A percentile compares a stretch with the other conserved stretches of the same genome.
phyloP scores from a whole-genome alignment of 805 yeast species.

The Yarrowia porcina region DNA sequence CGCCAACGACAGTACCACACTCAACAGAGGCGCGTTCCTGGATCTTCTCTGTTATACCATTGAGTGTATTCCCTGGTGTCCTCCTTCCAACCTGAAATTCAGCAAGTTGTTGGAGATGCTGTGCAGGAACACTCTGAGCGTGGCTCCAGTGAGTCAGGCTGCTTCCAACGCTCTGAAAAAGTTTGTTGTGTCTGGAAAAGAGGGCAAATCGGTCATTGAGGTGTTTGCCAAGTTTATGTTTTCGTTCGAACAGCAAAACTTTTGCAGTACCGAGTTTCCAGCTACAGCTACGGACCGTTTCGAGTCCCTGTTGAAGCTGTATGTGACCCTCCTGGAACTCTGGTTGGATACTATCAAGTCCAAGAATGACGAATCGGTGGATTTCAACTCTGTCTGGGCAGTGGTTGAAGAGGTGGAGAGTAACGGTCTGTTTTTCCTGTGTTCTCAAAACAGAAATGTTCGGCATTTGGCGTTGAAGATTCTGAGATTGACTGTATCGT shows the following conservation, averaged over 20 bases:
- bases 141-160: conserved; percentile 58
- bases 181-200: conserved; percentile 58
- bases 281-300: conserved; percentile 62
- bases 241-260: conserved; percentile 59
- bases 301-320: conserved; percentile 56
- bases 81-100: conserved; percentile 51
- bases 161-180: conserved; percentile 61
- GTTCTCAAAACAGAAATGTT: conserved; percentile 77
- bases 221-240: conserved; percentile 78
- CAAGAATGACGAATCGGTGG: conserved; percentile 30
- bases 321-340: conserved; percentile 72
- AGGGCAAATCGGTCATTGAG: conserved; percentile 67
- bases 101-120: conserved; percentile 69
- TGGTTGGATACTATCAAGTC: conserved; percentile 53
- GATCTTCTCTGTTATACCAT: conserved; percentile 68
- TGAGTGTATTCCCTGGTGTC: conserved; percentile 72
- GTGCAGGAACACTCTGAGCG: conserved; percentile 66
- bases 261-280: conserved; percentile 49
- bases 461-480: conserved; percentile 75
- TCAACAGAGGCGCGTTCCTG: conserved; percentile 41
- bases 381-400: conserved; percentile 63
- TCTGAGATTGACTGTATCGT: conserved; percentile 72
- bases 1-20: conserved; percentile 35
- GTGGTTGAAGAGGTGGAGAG: conserved; percentile 95
- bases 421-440: conserved; percentile 84